Evolutionary conservation across 805 yeast species (phyloP), one percentile per base, ranked within the genome.

Genomic region (Sugiyamaella smithiae): DNA sequence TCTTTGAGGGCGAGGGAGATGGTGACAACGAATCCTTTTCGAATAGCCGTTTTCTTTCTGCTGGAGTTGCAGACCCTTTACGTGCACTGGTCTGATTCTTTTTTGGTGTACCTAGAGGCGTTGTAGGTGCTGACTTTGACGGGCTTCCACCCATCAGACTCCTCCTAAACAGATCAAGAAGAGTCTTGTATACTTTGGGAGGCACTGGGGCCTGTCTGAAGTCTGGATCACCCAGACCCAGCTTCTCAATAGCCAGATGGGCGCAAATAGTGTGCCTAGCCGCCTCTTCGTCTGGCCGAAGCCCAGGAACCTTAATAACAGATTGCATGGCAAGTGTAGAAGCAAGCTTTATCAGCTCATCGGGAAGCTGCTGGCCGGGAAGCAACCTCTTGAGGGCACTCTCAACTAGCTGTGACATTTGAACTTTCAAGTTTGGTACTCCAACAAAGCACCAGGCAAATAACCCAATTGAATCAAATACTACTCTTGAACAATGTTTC

Each of bases 221-320:
- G 7, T 35, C 38, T 9, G 38, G 38, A 12, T 41, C 33, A 9
- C 24, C 49, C 28, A 43, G 14, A n/a, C 9, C 28, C 22, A 49
- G 42, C 29, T 45, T 43, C 26, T 59, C 64, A 22, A 56, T 43
- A 8, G 64, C 64, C 28, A 60, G 33, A 11, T 57, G 57, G 7
- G 56, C 51, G 43, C 62, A 54, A 5, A 60, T 29, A 7, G 50
- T 46, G 43, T 46, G 37, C 22, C 62, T 43, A 3, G 61, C 62
- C 2, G 57, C 49, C 17, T 57, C 60, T 43, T 58, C 62, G 8
- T 48, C 52, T 3, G 63, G 60, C 32, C 46, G 49, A 43, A 59
- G 40, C 14, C 40, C 43, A 2, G 32, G 16, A 25, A 56, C 42
- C 23, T 49, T 48, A 19, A 31, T 20, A 32, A 23, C 32, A 6